Conservation (phyloP, 805 yeast species). For the Wickerhamiella kurtzmanii region DNA sequence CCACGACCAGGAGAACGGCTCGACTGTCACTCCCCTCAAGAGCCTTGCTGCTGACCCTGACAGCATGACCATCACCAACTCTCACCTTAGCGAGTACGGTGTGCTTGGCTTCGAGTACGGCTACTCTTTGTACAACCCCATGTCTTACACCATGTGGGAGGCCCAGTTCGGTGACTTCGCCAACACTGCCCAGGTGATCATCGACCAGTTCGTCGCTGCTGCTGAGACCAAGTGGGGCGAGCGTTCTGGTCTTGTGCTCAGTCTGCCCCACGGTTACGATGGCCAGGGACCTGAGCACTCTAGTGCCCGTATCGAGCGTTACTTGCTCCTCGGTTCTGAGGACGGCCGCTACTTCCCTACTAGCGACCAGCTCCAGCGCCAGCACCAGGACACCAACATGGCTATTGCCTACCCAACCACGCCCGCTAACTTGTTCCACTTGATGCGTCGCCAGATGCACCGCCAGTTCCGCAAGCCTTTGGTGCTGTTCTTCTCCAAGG, state of each 20-base stretch:
- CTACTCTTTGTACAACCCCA: slow-evolving; percentile 94
- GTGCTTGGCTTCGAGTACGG: slow-evolving; percentile 99
- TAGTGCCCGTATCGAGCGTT: slow-evolving; percentile 93
- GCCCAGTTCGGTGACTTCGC: slow-evolving; percentile 99
- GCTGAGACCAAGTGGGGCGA: slow-evolving; percentile 99
- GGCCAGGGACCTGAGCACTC: slow-evolving; percentile 99
- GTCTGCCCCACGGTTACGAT: slow-evolving; percentile 98
- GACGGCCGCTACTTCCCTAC: slow-evolving; percentile 92
- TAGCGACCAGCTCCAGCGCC: slow-evolving; percentile 78
- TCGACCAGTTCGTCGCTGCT: slow-evolving; percentile 91
- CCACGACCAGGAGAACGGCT: slow-evolving; percentile 87
- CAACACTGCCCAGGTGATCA: slow-evolving; percentile 95
- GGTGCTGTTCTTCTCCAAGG: slow-evolving; percentile 78
- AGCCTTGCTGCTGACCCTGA: slow-evolving; percentile 70
- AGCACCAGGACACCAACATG: slow-evolving; percentile 97
- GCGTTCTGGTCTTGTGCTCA: slow-evolving; percentile 89
- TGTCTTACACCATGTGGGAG: slow-evolving; percentile 96
- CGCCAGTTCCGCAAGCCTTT: slow-evolving; percentile 90
- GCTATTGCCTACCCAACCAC: slow-evolving; percentile 98
- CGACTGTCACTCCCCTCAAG: slow-evolving; percentile 72
- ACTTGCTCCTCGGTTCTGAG: slow-evolving; percentile 88
- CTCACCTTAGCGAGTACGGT: slow-evolving; percentile 96
- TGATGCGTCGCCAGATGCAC: slow-evolving; percentile 97
- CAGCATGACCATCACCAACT: slow-evolving; percentile 77
- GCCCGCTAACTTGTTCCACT: slow-evolving; percentile 92